Evolutionary conservation across 805 yeast species (phyloP).

Genomic region (Wickerhamiella sorbophila): DNA sequence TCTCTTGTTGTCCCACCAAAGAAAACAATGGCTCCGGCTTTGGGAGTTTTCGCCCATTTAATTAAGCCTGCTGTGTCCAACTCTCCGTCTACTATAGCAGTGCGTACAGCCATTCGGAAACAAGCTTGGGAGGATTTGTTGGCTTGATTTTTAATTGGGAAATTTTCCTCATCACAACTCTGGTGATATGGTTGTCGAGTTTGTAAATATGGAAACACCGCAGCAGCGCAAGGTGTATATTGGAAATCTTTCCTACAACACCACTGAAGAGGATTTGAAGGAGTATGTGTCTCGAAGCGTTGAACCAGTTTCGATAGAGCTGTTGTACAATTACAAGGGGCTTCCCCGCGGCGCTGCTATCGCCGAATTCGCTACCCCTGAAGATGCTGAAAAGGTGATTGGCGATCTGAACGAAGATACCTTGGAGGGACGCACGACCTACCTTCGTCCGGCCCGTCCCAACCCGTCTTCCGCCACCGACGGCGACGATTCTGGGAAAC

Average conservation of each 20-base stretch:
- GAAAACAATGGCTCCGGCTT: slow-evolving; percentile 36
- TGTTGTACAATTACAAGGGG: slow-evolving; percentile 62
- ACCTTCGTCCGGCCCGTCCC: too few relatives aligned
- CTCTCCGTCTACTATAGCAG: slow-evolving; percentile 8
- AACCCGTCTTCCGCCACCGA: too few relatives aligned
- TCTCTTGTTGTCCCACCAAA: slow-evolving; percentile 41
- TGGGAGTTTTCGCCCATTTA: slow-evolving; percentile 30
- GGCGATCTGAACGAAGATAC: slow-evolving; percentile 48
- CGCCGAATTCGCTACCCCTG: slow-evolving; percentile 58
- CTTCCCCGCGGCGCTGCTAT: slow-evolving; percentile 46
- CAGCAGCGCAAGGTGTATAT: slow-evolving; percentile 25
- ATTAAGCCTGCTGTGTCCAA: slow-evolving; percentile 15
- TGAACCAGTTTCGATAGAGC: slow-evolving; percentile 30
- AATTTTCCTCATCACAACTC: too few relatives aligned
- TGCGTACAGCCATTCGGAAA: slow-evolving; percentile 3
- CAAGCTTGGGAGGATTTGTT: too few relatives aligned
- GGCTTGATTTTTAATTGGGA: too few relatives aligned
- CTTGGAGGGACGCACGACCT: slow-evolving; percentile 58
- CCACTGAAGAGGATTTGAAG: slow-evolving; percentile 27
- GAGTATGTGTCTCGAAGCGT: slow-evolving; percentile 52
- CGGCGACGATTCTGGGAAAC: too few relatives aligned
- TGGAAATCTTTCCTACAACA: slow-evolving; percentile 30
- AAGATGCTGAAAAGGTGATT: slow-evolving; percentile 61
- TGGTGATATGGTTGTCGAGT: too few relatives aligned
- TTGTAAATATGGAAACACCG: background rate